phyloP scores from a whole-genome alignment of 139 green algal genomes.

The Tetradesmus lagerheimii region DNA sequence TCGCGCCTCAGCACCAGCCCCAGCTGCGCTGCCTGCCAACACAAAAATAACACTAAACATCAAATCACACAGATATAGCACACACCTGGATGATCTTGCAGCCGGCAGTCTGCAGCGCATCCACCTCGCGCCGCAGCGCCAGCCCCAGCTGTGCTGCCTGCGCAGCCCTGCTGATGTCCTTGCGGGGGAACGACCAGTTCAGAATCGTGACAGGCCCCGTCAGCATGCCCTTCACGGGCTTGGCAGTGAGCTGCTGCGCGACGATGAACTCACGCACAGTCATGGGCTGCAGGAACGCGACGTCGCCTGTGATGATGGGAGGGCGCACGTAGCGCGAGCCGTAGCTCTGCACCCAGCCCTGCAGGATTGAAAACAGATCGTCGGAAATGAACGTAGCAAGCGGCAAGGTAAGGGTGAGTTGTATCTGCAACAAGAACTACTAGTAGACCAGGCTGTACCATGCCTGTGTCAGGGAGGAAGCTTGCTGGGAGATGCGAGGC shows the following conservation, averaged over 20 bases:
- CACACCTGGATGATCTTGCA: slow-evolving; percentile 62
- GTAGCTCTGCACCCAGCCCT: slow-evolving; percentile 88
- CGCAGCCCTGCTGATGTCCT: slow-evolving; percentile 77
- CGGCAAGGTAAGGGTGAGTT: too few relatives aligned
- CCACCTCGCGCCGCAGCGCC: slow-evolving; percentile 88
- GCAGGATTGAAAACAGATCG: too few relatives aligned
- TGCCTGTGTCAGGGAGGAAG: too few relatives aligned
- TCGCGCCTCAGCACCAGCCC: slow-evolving; percentile 86
- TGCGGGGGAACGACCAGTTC: slow-evolving; percentile 94
- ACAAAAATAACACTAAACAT: too few relatives aligned
- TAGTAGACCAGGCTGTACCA: too few relatives aligned
- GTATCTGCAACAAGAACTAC: too few relatives aligned
- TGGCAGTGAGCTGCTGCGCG: slow-evolving; percentile 78
- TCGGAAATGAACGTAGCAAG: neutral
- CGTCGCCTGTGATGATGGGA: slow-evolving; percentile 85
- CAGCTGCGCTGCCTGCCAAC: slow-evolving; percentile 66
- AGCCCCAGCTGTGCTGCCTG: slow-evolving; percentile 72
- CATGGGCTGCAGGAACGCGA: slow-evolving; percentile 78
- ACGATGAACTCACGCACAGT: slow-evolving; percentile 86
- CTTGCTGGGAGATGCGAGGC: too few relatives aligned
- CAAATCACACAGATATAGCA: neutral
- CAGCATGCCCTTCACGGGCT: slow-evolving; percentile 95
- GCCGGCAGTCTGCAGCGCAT: slow-evolving; percentile 84
- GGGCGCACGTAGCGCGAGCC: slow-evolving; percentile 90
- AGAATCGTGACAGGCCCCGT: slow-evolving; percentile 94